Conservation (phyloP, 2,329 filamentous ascomycete species). For the Coniella vitis region DNA sequence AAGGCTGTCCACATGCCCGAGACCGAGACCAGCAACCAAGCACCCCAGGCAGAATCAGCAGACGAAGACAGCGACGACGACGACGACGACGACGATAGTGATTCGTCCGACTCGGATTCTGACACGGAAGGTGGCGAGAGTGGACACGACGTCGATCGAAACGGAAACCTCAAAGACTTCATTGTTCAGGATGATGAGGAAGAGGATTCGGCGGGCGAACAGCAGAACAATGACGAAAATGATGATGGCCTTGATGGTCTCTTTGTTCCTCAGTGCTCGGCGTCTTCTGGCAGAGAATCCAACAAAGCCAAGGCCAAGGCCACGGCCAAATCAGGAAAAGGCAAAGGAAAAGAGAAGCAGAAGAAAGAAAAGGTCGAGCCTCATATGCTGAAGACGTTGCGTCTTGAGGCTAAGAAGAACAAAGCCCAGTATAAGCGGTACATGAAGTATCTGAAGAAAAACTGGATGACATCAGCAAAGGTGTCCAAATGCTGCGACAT, state of each 20-base stretch:
- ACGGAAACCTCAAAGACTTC: constrained; percentile 45
- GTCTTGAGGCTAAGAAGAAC: constrained; percentile 59
- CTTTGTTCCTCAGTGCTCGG: neutral
- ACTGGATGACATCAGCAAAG: constrained; percentile 71
- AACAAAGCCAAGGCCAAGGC: constrained; percentile 24
- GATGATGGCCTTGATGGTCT: constrained; percentile 17
- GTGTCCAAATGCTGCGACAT: constrained; percentile 63
- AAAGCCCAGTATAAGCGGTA: constrained; percentile 61
- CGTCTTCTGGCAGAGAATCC: constrained; percentile 12
- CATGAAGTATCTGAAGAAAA: constrained; percentile 58
- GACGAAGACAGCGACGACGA: constrained; percentile 29
- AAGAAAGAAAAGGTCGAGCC: constrained; percentile 34
- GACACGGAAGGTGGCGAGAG: constrained; percentile 20
- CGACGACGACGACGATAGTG: constrained; percentile 21
- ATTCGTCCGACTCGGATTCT: constrained; percentile 25
- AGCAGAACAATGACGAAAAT: constrained; percentile 18
- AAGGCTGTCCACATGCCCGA: constrained; percentile 63
- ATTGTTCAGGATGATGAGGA: constrained; percentile 40
- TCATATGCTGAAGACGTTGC: constrained; percentile 39
- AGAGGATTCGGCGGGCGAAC: constrained; percentile 14
- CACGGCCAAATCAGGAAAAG: constrained; percentile 35
- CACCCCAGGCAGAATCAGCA: neutral
- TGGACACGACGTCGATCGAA: constrained; percentile 28
- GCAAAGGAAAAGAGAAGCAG: constrained; percentile 36
- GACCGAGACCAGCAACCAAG: constrained; percentile 23